phyloP scores from a whole-genome alignment of 2,329 filamentous ascomycete genomes.

The Trichoderma breve region DNA sequence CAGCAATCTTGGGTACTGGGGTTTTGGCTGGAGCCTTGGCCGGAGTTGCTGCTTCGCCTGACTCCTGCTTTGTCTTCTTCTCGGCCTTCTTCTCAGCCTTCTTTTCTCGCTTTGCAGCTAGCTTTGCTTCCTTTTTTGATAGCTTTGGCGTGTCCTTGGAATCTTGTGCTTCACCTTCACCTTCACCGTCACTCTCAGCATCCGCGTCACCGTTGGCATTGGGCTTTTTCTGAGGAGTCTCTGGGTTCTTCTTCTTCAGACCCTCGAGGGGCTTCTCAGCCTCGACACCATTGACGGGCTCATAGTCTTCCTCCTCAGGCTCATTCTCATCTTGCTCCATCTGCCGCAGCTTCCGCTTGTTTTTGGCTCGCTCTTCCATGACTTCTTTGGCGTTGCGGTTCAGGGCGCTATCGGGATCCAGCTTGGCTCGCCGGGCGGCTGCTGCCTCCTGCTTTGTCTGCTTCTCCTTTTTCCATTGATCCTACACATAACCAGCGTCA shows the following conservation, averaged over 20 bases:
- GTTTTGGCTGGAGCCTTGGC: slow-evolving; percentile 14
- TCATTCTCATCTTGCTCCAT: slow-evolving; percentile 50
- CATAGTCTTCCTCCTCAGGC: slow-evolving; percentile 42
- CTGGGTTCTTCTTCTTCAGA: slow-evolving; percentile 47
- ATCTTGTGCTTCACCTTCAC: slow-evolving; percentile 28
- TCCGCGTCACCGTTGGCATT: slow-evolving; percentile 29
- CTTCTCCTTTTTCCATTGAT: slow-evolving; percentile 92
- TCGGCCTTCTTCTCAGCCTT: slow-evolving; percentile 35
- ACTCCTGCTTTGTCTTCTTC: slow-evolving; percentile 28
- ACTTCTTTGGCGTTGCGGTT: slow-evolving; percentile 87
- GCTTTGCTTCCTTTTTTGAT: slow-evolving; percentile 56
- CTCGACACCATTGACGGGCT: slow-evolving; percentile 53
- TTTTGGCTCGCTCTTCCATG: slow-evolving; percentile 74
- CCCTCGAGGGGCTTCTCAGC: slow-evolving; percentile 64
- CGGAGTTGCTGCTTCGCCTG: slow-evolving; percentile 13
- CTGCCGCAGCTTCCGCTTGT: slow-evolving; percentile 77
- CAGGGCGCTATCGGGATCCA: slow-evolving; percentile 80
- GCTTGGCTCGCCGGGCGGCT: slow-evolving; percentile 79
- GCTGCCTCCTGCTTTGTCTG: slow-evolving; percentile 87
- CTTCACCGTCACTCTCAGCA: slow-evolving; percentile 19
- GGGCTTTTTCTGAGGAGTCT: slow-evolving; percentile 56
- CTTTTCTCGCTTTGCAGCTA: slow-evolving; percentile 47
- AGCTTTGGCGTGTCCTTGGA: slow-evolving; percentile 43
- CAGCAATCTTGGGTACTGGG: slow-evolving; percentile 11
- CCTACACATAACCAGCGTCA: slow-evolving; percentile 47